phyloP scores from a whole-genome alignment of 1,139 yeast species.

The Suhomyces guaymorum region DNA sequence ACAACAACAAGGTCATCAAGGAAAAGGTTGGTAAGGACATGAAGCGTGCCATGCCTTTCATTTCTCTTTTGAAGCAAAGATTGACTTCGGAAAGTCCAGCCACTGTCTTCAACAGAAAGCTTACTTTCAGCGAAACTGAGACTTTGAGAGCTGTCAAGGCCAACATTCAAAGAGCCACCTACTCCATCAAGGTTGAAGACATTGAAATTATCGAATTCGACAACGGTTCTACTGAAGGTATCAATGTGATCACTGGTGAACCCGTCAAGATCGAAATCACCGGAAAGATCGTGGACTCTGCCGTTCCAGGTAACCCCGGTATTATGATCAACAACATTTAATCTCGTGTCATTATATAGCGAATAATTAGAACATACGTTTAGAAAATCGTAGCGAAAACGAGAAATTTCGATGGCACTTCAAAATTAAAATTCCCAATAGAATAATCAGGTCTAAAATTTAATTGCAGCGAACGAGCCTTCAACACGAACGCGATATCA shows the following conservation, averaged over 20 bases:
- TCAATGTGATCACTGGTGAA: slow-evolving; percentile 67
- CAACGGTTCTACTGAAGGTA: slow-evolving; percentile 62
- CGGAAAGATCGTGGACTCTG: slow-evolving; percentile 74
- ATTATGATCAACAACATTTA: slow-evolving; percentile 65
- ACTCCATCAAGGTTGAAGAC: slow-evolving; percentile 56
- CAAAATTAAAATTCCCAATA: no score
- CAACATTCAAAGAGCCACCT: slow-evolving; percentile 65
- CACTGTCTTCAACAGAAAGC: slow-evolving; percentile 83
- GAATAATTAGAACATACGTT: not conserved
- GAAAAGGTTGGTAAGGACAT: slow-evolving; percentile 72
- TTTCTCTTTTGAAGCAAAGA: slow-evolving; percentile 80
- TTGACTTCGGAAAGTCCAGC: slow-evolving; percentile 66
- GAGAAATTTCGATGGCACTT: no score
- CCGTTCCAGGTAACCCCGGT: slow-evolving; percentile 95
- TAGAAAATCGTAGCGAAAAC: no score
- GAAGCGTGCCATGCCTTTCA: slow-evolving; percentile 98
- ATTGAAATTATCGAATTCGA: slow-evolving; percentile 59
- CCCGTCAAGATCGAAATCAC: slow-evolving; percentile 61
- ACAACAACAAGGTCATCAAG: slow-evolving; percentile 62
- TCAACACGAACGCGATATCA: no score
- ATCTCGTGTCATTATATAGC: not conserved
- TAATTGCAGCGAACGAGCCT: no score
- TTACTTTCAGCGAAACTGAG: slow-evolving; percentile 75
- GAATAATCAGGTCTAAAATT: no score
- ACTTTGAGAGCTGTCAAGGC: slow-evolving; percentile 58